These are phyloP conservation scores for Sanguinoderma infundibulare DNA, from an alignment of 1,284 basidiomycete species.

Conservation along the genomic window DNA sequence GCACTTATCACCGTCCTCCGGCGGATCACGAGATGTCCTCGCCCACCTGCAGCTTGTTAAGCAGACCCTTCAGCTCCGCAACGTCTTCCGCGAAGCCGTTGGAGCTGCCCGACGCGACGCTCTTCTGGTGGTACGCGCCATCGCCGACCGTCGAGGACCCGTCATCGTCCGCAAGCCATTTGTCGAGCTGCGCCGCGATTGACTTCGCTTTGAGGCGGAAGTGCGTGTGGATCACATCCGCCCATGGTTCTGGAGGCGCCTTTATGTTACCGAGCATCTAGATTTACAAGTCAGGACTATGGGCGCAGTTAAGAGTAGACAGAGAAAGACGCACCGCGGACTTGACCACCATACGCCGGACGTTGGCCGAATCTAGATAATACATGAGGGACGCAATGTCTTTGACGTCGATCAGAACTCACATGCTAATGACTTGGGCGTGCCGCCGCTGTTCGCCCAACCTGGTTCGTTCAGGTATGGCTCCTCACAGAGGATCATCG, in stretches of 20 bases:
- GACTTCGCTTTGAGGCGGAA: conserved; percentile 83
- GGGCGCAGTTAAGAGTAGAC: not conserved
- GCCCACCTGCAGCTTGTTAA: conserved; percentile 50
- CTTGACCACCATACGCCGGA: conserved; percentile 85
- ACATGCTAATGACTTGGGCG: conserved; percentile 76
- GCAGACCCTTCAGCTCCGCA: conserved; percentile 63
- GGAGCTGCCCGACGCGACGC: conserved; percentile 46
- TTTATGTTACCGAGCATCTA: conserved; percentile 88
- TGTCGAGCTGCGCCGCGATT: conserved; percentile 76
- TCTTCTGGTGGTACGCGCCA: conserved; percentile 41
- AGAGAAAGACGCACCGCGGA: conserved; percentile 66
- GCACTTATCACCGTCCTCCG: not conserved
- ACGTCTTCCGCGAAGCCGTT: conserved; percentile 70
- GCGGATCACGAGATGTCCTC: conserved; percentile 11
- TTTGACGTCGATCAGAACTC: conserved; percentile 32
- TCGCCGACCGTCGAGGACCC: conserved; percentile 57
- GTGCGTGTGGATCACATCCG: conserved; percentile 85
- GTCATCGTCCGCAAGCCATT: conserved; percentile 79
- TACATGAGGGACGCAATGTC: not conserved
- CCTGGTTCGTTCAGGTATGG: conserved; percentile 91
- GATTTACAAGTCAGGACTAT: conserved; percentile 13
- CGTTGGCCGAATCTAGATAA: conserved; percentile 77
- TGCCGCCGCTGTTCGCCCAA: conserved; percentile 76
- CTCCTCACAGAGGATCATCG: conserved; percentile 90
- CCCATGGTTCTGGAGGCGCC: conserved; percentile 81